Conservation (phyloP, 495 filamentous ascomycete genomes). For the Darksidea phi region DNA sequence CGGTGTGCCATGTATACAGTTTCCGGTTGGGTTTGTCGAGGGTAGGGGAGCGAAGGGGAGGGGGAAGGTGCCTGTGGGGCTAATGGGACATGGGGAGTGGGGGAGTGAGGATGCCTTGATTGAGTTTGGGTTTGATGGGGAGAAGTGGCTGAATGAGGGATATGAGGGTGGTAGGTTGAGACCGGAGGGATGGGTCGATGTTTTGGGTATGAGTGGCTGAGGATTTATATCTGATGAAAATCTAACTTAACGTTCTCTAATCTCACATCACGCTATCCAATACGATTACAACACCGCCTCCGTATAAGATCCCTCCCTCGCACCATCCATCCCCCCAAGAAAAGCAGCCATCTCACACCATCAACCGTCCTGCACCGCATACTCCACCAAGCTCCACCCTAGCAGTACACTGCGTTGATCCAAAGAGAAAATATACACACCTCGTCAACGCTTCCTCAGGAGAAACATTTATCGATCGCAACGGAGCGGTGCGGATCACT, state of each 20-base stretch:
- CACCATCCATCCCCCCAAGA: no score
- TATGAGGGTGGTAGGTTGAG: conserved; percentile 42
- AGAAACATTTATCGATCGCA: conserved; percentile 5
- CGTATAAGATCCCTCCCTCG: no score
- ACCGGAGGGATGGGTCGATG: conserved; percentile 51
- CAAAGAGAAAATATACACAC: conserved; percentile 64
- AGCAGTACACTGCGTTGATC: conserved; percentile 64
- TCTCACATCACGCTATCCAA: no score
- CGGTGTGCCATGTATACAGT: conserved; percentile 75
- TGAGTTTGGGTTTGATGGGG: conserved; percentile 68
- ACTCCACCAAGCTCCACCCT: conserved; percentile 56
- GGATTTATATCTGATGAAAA: no score
- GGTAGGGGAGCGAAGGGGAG: conserved; percentile 44
- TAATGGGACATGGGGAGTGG: conserved; percentile 92
- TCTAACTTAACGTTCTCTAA: no score
- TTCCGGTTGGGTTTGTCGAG: conserved; percentile 71
- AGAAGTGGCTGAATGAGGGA: conserved; percentile 53
- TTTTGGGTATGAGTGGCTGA: conserved; percentile 5
- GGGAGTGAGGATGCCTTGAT: conserved; percentile 77
- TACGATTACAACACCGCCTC: no score
- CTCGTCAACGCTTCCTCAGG: conserved; percentile 46
- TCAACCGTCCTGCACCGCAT: conserved; percentile 58
- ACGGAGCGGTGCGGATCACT: conserved; percentile 46
- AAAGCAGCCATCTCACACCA: conserved; percentile 64
- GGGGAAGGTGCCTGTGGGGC: conserved; percentile 68